These are phyloP conservation scores for Lactifluus piperatus DNA, from an alignment of 768 basidiomycete species.

Conservation along the genomic window DNA sequence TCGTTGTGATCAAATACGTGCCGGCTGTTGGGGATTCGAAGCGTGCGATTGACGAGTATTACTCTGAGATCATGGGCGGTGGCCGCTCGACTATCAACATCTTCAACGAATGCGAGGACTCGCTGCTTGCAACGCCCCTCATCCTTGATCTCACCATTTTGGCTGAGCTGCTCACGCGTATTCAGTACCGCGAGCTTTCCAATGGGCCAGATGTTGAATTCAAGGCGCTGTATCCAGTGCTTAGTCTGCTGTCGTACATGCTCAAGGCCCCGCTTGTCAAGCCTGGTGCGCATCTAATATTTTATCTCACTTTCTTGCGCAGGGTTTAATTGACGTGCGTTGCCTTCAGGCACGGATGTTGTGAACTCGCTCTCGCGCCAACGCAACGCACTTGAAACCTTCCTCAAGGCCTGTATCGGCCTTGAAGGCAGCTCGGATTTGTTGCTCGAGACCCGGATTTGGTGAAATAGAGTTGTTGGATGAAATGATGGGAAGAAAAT, in stretches of 20 bases:
- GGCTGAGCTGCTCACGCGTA: constrained; percentile 87
- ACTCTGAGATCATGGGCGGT: constrained; percentile 96
- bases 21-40: constrained; percentile 96
- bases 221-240: constrained; percentile 78
- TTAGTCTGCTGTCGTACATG: constrained; percentile 94
- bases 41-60: constrained; percentile 99
- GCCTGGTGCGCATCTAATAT: constrained; percentile 43
- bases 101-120: constrained; percentile 99
- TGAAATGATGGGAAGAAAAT: not conserved
- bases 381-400: constrained; percentile 86
- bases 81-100: constrained; percentile 91
- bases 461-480: constrained; percentile 42
- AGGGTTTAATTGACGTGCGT: not conserved
- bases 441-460: constrained; percentile 78
- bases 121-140: constrained; percentile 89
- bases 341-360: constrained; percentile 60
- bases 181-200: constrained; percentile 68
- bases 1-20: constrained; percentile 95
- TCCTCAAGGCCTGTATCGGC: constrained; percentile 92
- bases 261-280: constrained; percentile 97
- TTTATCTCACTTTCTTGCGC: not conserved
- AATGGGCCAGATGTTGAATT: constrained; percentile 48
- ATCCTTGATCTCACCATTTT: constrained; percentile 92
- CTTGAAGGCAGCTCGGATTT: constrained; percentile 78
- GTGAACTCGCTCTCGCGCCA: constrained; percentile 94